Base-by-base conservation (phyloP, 148 eudicot species). In the Mesembryanthemum crystallinum region DNA sequence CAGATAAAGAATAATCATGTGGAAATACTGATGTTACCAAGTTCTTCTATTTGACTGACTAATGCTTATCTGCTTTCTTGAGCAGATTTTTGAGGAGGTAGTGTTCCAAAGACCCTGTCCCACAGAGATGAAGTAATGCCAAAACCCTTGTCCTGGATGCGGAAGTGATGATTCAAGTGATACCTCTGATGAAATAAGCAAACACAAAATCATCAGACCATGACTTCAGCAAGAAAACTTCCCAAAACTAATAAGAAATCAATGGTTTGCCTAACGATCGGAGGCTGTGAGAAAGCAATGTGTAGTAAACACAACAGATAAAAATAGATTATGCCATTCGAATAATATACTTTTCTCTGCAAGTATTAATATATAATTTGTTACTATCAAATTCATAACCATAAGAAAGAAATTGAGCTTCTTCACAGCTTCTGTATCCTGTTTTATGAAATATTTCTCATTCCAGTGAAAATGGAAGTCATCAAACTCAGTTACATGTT, bases 81-180 rank as follows among this genome's bases (percentile, higher is more conserved):
- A 28, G 81, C 82, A 6, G 82, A 67, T 68, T 88, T 92, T 85
- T 84, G 69, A 64, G 87, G 86, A 29, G 98, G 98, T 39, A 95
- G 77, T 27, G 98, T 95, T 76, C 94, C 96, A 11, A 92, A 95
- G 2, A 86, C 90, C 85, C 73, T 92, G 83, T 95, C 98, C 98
- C 98, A 95, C 27, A 92, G 42, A 4, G 95, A 74, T 9, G 98
- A 92, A 35, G 98, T 94, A 37, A 94, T 94, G 58, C 97, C 98
- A 71, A 83, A 92, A 21, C 98, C 98, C 85, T 85, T 95, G 78
- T 87, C 59, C 73, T 95, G 98, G 78, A 90, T 87, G 14, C 92
- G 90, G 83, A 92, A 95, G 72, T 95, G 98, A 83, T 95, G 98
- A 74, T 95, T 95, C 84, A 95, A 68, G 81, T 95, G 98, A 78